Base-by-base conservation (phyloP, 2,329 filamentous ascomycete genomes). In the Myriosclerotinia scirpicola region DNA sequence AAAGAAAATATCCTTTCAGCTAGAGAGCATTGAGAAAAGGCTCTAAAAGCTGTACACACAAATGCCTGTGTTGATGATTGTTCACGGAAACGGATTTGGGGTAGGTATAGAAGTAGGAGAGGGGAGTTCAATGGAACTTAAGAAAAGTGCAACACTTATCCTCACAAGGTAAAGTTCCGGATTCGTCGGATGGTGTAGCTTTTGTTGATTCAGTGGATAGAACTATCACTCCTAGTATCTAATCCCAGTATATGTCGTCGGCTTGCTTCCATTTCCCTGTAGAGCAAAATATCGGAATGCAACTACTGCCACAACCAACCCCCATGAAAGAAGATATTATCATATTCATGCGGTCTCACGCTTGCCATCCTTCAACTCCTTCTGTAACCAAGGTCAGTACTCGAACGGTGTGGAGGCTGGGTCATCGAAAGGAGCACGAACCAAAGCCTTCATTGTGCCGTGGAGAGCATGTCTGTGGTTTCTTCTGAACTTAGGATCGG, bases 401-500 rank as follows among this genome's bases (percentile, higher is more conserved):
- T 38, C 44, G 44, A 73, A 64, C 70, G 70, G 59, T 64, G 46
- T 46, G 22, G 50, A 14, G 20, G 26, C 6, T 34, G 46, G 53
- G 9, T 42, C 20, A 40, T 54, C 17, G 44, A 15, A 38, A 52
- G n/a, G 22, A 62, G 22, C 64, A 65, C 42, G 38, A 54, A 98
- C 94, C 86, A 99, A 85, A 81, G 95, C 95, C 86, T 92, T 96
- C 87, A 92, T 93, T 81, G 93, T 99, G 82, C 95, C 95, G 87
- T 98, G 95, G 73, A 98, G 93, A 83, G 95, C 95, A 88, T 99
- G 94, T 87, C 93, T 92, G 87, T 99, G 95, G 88, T 99, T 99
- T 85, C 95, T 90, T 83, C 95, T 90, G 88, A 99, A 99, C 90
- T 99, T 99, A 81, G 95, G 93, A 85, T 99, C 95, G 82, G 92